Percentiles rank a stretch among this genome's conserved stretches.
These are phyloP conservation scores for Trichoderma brevicompactum DNA, from an alignment of 2,329 filamentous ascomycete genomes.

Conservation along the genomic window DNA sequence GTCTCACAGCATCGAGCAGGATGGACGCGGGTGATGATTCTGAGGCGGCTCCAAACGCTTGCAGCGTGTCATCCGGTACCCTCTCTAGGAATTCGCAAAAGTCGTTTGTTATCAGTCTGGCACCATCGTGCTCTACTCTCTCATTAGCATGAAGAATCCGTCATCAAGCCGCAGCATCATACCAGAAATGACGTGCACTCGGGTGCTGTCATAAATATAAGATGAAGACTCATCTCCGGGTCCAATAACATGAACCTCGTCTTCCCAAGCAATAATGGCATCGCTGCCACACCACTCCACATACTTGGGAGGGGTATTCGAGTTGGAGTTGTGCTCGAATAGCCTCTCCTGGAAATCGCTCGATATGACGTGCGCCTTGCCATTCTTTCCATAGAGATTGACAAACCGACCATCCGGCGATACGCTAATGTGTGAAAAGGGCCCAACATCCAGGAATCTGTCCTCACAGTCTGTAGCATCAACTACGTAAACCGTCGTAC, in stretches of 20 bases:
- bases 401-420: slow-evolving; percentile 90
- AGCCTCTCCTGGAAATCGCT: slow-evolving; percentile 93
- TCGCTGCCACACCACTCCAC: slow-evolving; percentile 97
- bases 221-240: slow-evolving; percentile 75
- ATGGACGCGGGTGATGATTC: slow-evolving; percentile 89
- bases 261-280: slow-evolving; percentile 94
- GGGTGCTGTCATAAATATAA: slow-evolving; percentile 87
- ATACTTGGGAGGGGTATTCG: slow-evolving; percentile 81
- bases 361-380: slow-evolving; percentile 88
- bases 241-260: slow-evolving; percentile 93
- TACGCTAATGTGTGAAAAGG: slow-evolving; percentile 87
- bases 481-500: slow-evolving; percentile 80
- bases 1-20: slow-evolving; percentile 88
- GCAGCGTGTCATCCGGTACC: slow-evolving; percentile 82
- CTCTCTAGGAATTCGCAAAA: slow-evolving; percentile 98
- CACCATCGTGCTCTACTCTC: slow-evolving; percentile 71
- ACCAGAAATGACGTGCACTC: slow-evolving; percentile 87
- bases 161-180: slow-evolving; percentile 39
- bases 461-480: slow-evolving; percentile 92
- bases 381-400: slow-evolving; percentile 82
- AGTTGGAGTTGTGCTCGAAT: slow-evolving; percentile 88
- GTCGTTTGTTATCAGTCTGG: slow-evolving; percentile 86
- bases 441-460: slow-evolving; percentile 85
- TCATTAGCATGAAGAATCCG: slow-evolving; percentile 26
- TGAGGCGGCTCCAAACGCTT: slow-evolving; percentile 87